These are phyloP conservation scores for Podaxis carcinomalis DNA, from an alignment of 768 basidiomycete genomes.

Conservation along the genomic window DNA sequence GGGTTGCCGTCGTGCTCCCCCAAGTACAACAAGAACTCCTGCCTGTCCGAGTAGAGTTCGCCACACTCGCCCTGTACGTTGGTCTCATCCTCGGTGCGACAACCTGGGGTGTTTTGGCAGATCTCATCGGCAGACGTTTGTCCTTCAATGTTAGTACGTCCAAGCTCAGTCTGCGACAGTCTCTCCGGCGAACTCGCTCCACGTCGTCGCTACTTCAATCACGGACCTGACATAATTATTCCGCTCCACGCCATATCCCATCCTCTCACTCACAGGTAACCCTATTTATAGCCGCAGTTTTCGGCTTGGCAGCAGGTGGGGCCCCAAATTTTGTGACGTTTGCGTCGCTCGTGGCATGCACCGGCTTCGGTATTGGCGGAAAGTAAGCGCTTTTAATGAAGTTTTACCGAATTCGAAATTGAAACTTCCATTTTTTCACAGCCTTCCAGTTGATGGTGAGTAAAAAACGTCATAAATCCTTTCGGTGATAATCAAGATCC, in stretches of 20 bases:
- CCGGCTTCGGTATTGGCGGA: slow-evolving; percentile 70
- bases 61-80: slow-evolving; percentile 41
- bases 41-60: slow-evolving; percentile 38
- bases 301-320: slow-evolving; percentile 60
- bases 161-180: neutral
- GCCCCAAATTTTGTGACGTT: slow-evolving; percentile 49
- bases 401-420: too few species aligned
- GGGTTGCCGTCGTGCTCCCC: slow-evolving; percentile 39
- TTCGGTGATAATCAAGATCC: neutral
- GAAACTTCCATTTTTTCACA: neutral
- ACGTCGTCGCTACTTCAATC: neutral
- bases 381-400: neutral
- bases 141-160: slow-evolving; percentile 34
- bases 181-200: neutral
- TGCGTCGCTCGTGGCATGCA: slow-evolving; percentile 47
- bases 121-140: slow-evolving; percentile 41
- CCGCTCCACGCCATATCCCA: too few species aligned
- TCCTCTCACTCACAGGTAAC: slow-evolving; percentile 43
- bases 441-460: slow-evolving; percentile 25
- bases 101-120: slow-evolving; percentile 45
- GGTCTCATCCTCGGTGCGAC: slow-evolving; percentile 47
- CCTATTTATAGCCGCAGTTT: slow-evolving; percentile 60
- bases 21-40: slow-evolving; percentile 40
- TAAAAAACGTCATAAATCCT: slow-evolving; percentile 27
- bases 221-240: neutral